phyloP scores from a whole-genome alignment of 768 basidiomycete species.

The Mycena albidolilacea region DNA sequence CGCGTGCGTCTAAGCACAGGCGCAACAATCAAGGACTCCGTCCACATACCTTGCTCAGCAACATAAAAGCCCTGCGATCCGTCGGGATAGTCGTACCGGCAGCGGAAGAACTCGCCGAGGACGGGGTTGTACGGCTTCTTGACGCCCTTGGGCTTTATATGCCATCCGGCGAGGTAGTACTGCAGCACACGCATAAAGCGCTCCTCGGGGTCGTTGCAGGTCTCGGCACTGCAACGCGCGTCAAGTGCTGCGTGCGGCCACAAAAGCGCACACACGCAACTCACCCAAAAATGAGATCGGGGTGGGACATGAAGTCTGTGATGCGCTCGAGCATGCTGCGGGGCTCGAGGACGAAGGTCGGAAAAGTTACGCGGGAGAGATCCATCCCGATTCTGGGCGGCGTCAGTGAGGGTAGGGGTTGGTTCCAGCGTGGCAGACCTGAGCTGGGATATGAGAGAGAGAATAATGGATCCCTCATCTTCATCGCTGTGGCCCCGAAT shows the following conservation, averaged over 20 bases:
- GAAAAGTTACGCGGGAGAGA: slow-evolving; percentile 93
- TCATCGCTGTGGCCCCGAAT: slow-evolving; percentile 76
- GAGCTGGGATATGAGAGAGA: slow-evolving; percentile 90
- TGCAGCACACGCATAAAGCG: slow-evolving; percentile 92
- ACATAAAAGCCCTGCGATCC: slow-evolving; percentile 95
- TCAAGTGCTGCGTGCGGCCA: slow-evolving; percentile 28
- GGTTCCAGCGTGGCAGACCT: slow-evolving; percentile 61
- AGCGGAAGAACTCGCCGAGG: slow-evolving; percentile 98
- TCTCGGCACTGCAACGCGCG: slow-evolving; percentile 72
- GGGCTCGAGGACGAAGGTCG: slow-evolving; percentile 96
- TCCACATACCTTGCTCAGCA: slow-evolving; percentile 87
- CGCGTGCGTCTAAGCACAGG: slow-evolving; percentile 14
- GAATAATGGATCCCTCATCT: slow-evolving; percentile 92
- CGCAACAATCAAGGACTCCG: neutral
- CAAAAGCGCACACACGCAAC: slow-evolving; percentile 47
- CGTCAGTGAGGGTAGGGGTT: slow-evolving; percentile 17
- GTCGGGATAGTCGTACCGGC: slow-evolving; percentile 92
- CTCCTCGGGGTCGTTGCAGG: slow-evolving; percentile 88
- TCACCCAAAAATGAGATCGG: slow-evolving; percentile 96
- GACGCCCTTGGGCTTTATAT: slow-evolving; percentile 98
- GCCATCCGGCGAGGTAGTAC: slow-evolving; percentile 99
- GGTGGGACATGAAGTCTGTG: slow-evolving; percentile 99
- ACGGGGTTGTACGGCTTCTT: slow-evolving; percentile 99
- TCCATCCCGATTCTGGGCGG: slow-evolving; percentile 92
- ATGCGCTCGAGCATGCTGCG: slow-evolving; percentile 98